Base-by-base conservation (phyloP, 2,329 filamentous ascomycete species). In the Lachnellula arida region DNA sequence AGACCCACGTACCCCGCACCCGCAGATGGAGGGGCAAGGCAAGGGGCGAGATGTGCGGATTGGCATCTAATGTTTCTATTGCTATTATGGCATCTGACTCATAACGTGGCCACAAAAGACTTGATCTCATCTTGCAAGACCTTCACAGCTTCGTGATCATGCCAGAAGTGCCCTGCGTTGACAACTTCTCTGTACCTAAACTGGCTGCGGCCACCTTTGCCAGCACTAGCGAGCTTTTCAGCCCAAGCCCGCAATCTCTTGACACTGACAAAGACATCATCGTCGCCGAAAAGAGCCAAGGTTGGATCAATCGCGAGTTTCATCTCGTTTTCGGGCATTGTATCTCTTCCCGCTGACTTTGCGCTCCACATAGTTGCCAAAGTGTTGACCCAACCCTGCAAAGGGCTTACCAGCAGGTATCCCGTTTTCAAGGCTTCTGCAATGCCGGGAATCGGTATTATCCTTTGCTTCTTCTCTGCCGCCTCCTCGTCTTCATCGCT, bases 221-320 rank as follows among this genome's bases (percentile, higher is more conserved):
- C 48, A 19, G 37, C 47, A 7, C 42, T 49, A 17, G 72, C 69
- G 46, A 92, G 72, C 57, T 75, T 78, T 42, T 74, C 72, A 9
- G 76, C 76, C 92, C 92, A 96, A 1, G 76, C 73, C 11, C 81
- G 78, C 63, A 92, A 75, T 69, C 82, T 88, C 56, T 77, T 79
- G 3, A 75, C 76, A 1, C 85, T 81, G 1, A 89, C 85, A 61
- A 97, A 95, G 0, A 79, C 73, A 70, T 97, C 92, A 4, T 80
- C 76, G 50, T 86, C 82, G 1, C 92, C 93, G 66, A 86, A 96
- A 0, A 96, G 71, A 0, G 83, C 85, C 35, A 96, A 70, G 0
- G 87, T 87, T 0, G 78, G 77, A 64, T 85, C 78, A 2, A 72
- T 69, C 1, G 81, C 72, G 49, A 89, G 73, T 65, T 87, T 84